Base-by-base conservation (phyloP, 2,329 filamentous ascomycete genomes). In the Thelonectria blattea region DNA sequence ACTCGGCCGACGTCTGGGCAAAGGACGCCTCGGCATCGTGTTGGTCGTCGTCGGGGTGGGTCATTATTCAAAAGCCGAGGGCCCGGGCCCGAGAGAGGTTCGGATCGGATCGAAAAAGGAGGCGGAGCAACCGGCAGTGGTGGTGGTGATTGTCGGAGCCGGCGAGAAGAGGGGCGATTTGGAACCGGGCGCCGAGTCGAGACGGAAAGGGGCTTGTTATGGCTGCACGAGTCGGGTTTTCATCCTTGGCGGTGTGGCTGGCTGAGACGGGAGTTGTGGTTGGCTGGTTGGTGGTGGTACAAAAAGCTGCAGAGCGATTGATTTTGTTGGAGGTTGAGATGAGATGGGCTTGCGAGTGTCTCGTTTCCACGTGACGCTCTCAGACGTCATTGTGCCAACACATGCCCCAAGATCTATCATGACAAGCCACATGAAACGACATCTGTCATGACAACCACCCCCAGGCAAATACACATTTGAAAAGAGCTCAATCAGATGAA, bases 1-100 rank as follows among this genome's bases (percentile, higher is more conserved):
- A 72, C 49, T 78, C 75, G 47, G 73, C 71, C 45, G 74, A 74
- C 34, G 76, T 78, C 67, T 77, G 77, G 52, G 76, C 76, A 65
- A 78, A 79, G n/a, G 74, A 74, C 18, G 75, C 72, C 27, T 30
- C 27, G 52, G 73, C 72, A 18, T 53, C 56, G 51, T 51, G n/a
- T n/a, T n/a, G 65, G 45, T 43, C 24, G 48, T 50, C 54, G 48
- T 48, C 52, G 52, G 61, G 66, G 46, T 64, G 64, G 55, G 62
- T 65, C 70, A 69, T 71, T 47, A 6, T 24, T 24, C 3, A 52
- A 52, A 60, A 67, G 67, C 54, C 52, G 22, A 54, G 42, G 45
- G 41, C 27, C 45, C 34, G 52, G 43, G 39, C 18, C 52, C 24
- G 41, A 17, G 27, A 18, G 42, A n/a, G 22, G 18, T 34, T 37